These are phyloP conservation scores for Flaveria linearis DNA, from an alignment of 129 eudicot species.

Conservation along the genomic window DNA sequence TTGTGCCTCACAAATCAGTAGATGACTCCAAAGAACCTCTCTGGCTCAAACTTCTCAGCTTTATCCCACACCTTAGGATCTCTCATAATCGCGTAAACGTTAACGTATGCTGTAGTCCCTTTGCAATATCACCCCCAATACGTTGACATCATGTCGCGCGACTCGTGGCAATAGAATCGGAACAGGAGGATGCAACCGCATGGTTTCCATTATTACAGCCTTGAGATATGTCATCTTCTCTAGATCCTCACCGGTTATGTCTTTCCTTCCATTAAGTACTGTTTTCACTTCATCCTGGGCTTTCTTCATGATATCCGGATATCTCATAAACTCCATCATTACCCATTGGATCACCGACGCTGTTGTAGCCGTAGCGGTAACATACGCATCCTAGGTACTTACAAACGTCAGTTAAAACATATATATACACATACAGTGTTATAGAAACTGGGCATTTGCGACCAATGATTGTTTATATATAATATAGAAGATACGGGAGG, in stretches of 20 bases:
- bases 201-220: slow-evolving; percentile 10
- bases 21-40: slow-evolving; percentile 17
- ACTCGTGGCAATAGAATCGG: slow-evolving; percentile 6
- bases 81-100: slow-evolving; percentile 4
- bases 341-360: slow-evolving; percentile 15
- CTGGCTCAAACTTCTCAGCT: neutral
- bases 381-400: neutral
- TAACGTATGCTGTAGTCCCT: neutral
- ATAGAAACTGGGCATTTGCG: too few species aligned
- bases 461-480: too few species aligned
- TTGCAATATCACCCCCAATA: neutral
- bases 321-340: neutral
- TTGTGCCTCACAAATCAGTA: neutral
- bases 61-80: slow-evolving; percentile 21
- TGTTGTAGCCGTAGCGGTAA: slow-evolving; percentile 1
- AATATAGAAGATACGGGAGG: too few species aligned
- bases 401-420: too few species aligned
- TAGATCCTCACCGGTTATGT: slow-evolving; percentile 7
- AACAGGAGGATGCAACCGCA: slow-evolving; percentile 13
- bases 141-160: neutral
- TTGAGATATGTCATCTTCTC: slow-evolving; percentile 13
- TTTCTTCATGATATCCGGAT: slow-evolving; percentile 15
- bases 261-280: slow-evolving; percentile 8
- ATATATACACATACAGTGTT: too few species aligned
- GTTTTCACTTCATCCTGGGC: neutral